Percentiles rank a stretch among this genome's conserved stretches.
Conservation (phyloP, 495 filamentous ascomycete species). For the Hypoxylon cercidicola region DNA sequence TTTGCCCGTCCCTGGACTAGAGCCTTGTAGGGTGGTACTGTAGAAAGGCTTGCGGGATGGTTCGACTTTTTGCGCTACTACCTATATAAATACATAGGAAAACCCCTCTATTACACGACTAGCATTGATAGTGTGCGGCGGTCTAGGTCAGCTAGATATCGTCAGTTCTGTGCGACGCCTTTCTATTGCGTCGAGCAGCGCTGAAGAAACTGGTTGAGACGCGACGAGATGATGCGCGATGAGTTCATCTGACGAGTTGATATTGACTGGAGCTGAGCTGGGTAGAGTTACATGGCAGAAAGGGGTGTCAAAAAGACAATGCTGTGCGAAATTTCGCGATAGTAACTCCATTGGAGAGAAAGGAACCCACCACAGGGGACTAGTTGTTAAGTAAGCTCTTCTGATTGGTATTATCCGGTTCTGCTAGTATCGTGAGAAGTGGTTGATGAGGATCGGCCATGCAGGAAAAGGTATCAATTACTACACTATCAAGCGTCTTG, state of each 20-base stretch:
- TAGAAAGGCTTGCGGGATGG: slow-evolving; percentile 12
- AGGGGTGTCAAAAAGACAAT: slow-evolving; percentile 28
- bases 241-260: slow-evolving; percentile 24
- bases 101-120: not conserved
- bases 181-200: slow-evolving; percentile 1
- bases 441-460: slow-evolving; percentile 38
- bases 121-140: slow-evolving; percentile 1
- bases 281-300: slow-evolving; percentile 8
- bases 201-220: slow-evolving; percentile 1
- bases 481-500: slow-evolving; percentile 36
- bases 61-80: slow-evolving; percentile 12
- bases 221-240: slow-evolving; percentile 16
- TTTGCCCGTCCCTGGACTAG: slow-evolving; percentile 25
- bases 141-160: not conserved
- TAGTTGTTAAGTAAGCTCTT: slow-evolving; percentile 11
- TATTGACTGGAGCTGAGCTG: slow-evolving; percentile 12
- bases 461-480: slow-evolving; percentile 34
- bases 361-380: slow-evolving; percentile 20
- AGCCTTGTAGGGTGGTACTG: not conserved
- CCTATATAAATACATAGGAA: no score
- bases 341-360: slow-evolving; percentile 24
- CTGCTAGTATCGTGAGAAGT: slow-evolving; percentile 11
- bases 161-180: not conserved
- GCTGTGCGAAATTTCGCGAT: slow-evolving; percentile 34
- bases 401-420: slow-evolving; percentile 23